phyloP scores from a whole-genome alignment of 768 basidiomycete species.

The Brasilioporus rufonigricans region DNA sequence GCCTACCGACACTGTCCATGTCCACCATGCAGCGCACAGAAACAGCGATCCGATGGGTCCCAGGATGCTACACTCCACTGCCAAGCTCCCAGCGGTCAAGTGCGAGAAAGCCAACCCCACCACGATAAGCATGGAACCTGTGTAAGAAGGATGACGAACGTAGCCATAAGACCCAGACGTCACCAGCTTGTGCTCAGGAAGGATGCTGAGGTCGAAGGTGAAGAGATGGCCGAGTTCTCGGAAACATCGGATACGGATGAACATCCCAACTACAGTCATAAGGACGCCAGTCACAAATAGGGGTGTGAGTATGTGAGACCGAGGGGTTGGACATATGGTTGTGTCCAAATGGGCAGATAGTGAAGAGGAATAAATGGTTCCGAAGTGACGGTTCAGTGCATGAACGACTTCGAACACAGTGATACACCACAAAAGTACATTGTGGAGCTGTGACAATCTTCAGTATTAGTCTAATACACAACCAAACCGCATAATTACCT shows the following conservation, averaged over 20 bases:
- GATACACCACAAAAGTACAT: conserved; percentile 47
- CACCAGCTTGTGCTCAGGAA: conserved; percentile 49
- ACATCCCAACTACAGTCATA: conserved; percentile 41
- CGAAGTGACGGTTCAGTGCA: conserved; percentile 33
- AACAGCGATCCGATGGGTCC: conserved; percentile 32
- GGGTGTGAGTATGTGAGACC: conserved; percentile 35
- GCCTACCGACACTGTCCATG: conserved; percentile 47
- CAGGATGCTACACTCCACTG: conserved; percentile 38
- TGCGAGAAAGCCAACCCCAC: conserved; percentile 46
- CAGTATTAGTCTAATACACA: background rate
- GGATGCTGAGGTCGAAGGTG: conserved; percentile 58
- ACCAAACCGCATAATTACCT: conserved; percentile 33
- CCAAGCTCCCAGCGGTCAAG: conserved; percentile 46
- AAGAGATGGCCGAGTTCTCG: conserved; percentile 51
- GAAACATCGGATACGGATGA: conserved; percentile 55
- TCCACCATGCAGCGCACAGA: conserved; percentile 45
- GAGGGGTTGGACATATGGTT: conserved; percentile 31
- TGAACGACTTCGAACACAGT: conserved; percentile 50
- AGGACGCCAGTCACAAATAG: conserved; percentile 46
- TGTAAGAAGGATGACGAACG: conserved; percentile 57
- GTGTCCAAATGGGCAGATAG: conserved; percentile 33
- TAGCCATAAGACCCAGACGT: conserved; percentile 49
- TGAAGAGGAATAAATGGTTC: conserved; percentile 33
- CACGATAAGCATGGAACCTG: conserved; percentile 50
- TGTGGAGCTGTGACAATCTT: conserved; percentile 41